Conservation (phyloP, 768 basidiomycete species). For the Naganishia antarctica region DNA sequence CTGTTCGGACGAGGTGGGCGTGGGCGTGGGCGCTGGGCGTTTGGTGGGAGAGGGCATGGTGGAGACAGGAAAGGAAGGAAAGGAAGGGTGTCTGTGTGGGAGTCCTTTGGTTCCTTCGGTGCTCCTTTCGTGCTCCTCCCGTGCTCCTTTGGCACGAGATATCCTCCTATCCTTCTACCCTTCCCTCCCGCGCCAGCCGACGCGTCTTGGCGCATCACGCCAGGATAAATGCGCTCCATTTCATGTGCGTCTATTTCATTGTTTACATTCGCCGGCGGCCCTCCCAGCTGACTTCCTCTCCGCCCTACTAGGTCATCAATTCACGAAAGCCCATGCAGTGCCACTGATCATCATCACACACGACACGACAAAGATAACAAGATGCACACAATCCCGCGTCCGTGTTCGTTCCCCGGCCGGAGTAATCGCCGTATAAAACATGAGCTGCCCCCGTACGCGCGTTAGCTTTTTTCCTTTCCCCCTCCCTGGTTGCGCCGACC, state of each 20-base stretch:
- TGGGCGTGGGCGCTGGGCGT: neutral
- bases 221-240: neutral
- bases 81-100: no score
- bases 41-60: neutral
- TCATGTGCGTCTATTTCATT: no score
- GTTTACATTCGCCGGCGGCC: no score
- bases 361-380: conserved; percentile 55
- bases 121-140: no score
- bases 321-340: conserved; percentile 61
- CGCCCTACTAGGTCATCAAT: no score
- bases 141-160: no score
- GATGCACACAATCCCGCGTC: conserved; percentile 53
- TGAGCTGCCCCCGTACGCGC: conserved; percentile 30
- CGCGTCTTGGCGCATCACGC: neutral
- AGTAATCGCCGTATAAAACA: conserved; percentile 39
- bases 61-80: neutral
- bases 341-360: conserved; percentile 72
- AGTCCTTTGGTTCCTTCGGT: no score
- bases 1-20: neutral
- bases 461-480: neutral
- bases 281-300: no score
- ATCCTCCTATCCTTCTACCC: no score
- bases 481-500: neutral
- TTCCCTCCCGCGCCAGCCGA: neutral
- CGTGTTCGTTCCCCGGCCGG: conserved; percentile 27